Evolutionary conservation across 2,329 filamentous ascomycete genomes (phyloP).

Genomic region (Nemania diffusa): DNA sequence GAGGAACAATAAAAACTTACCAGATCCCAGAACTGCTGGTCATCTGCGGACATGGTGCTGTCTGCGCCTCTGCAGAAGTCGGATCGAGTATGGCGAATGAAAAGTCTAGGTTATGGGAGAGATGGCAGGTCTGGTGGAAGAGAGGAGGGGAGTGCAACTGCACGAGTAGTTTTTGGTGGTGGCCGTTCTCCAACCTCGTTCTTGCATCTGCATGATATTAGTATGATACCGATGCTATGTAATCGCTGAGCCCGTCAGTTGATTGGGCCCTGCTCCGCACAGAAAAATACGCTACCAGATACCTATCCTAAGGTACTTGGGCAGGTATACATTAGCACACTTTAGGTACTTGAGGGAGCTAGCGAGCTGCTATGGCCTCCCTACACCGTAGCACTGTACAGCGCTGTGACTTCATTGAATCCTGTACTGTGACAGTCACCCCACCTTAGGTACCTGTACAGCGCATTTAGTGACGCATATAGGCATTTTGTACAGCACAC

Average conservation of each 20-base stretch:
- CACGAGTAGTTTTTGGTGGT: not conserved
- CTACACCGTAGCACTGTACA: too few relatives aligned
- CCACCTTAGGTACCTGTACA: too few relatives aligned
- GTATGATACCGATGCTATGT: not conserved
- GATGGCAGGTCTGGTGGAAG: not conserved
- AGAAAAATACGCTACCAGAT: not conserved
- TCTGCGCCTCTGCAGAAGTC: conserved; percentile 12
- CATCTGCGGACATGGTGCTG: conserved; percentile 81
- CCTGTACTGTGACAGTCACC: too few relatives aligned
- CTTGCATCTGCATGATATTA: too few relatives aligned
- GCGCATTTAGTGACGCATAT: too few relatives aligned
- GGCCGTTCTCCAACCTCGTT: not conserved
- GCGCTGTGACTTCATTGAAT: too few relatives aligned
- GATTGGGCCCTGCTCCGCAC: not conserved
- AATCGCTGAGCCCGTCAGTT: not conserved
- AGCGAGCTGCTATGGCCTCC: too few relatives aligned
- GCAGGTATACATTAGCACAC: too few relatives aligned
- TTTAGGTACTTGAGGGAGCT: not conserved
- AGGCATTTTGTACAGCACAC: too few relatives aligned
- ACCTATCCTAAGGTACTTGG: not conserved
- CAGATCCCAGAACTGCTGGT: conserved; percentile 80
- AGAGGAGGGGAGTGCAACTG: not conserved
- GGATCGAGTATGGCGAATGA: not conserved
- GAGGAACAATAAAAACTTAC: conserved; percentile 59
- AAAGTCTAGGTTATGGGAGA: not conserved